Conservation (phyloP, 805 yeast genomes). For the Lachancea lanzarotensis region DNA sequence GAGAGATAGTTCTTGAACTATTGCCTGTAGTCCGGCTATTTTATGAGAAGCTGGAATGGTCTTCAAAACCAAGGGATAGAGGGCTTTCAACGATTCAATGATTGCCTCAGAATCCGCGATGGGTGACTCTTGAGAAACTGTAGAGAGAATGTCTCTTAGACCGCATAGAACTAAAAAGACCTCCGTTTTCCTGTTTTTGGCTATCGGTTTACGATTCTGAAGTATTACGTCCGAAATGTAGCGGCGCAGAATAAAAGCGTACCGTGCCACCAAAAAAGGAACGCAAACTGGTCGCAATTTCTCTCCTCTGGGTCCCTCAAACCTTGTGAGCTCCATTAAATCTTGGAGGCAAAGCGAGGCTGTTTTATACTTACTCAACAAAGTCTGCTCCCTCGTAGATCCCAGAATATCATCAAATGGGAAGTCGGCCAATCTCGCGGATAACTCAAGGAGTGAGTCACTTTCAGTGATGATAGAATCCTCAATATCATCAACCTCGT, state of each 20-base stretch:
- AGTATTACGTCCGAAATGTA: slow-evolving; percentile 58
- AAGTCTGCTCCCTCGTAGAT: slow-evolving; percentile 46
- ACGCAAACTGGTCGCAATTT: slow-evolving; percentile 29
- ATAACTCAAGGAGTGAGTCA: slow-evolving; percentile 32
- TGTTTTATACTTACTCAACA: slow-evolving; percentile 40
- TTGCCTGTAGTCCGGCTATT: slow-evolving; percentile 25
- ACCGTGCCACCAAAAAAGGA: slow-evolving; percentile 50
- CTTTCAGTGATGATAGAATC: slow-evolving; percentile 27
- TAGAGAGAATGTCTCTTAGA: slow-evolving; percentile 27
- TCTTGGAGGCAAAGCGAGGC: slow-evolving; percentile 53
- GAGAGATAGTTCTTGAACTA: slow-evolving; percentile 24
- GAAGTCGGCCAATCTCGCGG: slow-evolving; percentile 35
- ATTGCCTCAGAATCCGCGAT: slow-evolving; percentile 2
- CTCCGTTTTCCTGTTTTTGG: slow-evolving; percentile 60
- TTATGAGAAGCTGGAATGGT: slow-evolving; percentile 32
- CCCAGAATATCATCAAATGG: slow-evolving; percentile 52
- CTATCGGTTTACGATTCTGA: slow-evolving; percentile 56
- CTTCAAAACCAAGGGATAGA: slow-evolving; percentile 28
- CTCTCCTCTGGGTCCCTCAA: slow-evolving; percentile 14
- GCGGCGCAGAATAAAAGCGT: slow-evolving; percentile 55
- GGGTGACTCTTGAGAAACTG: slow-evolving; percentile 1
- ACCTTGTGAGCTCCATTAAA: slow-evolving; percentile 38
- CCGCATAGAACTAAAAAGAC: slow-evolving; percentile 44
- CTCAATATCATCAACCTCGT: slow-evolving; percentile 52
- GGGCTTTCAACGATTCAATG: slow-evolving; percentile 14